These are phyloP conservation scores for Mycena filopes DNA, from an alignment of 768 basidiomycete species.

Conservation along the genomic window DNA sequence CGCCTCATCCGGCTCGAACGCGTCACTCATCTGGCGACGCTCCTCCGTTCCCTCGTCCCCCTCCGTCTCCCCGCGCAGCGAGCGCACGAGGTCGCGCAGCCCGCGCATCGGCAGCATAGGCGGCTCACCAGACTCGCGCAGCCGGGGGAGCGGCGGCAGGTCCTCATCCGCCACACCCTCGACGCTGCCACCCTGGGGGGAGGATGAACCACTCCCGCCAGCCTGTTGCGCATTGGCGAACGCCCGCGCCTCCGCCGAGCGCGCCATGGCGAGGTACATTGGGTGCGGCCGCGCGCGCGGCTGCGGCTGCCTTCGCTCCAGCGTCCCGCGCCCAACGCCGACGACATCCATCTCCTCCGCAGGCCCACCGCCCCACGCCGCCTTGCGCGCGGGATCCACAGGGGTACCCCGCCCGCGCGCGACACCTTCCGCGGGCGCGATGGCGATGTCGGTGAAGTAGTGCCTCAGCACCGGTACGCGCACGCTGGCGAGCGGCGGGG, in stretches of 20 bases:
- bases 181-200: neutral
- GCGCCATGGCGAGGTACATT: slow-evolving; percentile 30
- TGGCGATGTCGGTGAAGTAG: slow-evolving; percentile 26
- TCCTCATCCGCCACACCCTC: slow-evolving; percentile 11
- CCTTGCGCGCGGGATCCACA: slow-evolving; percentile 15
- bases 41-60: slow-evolving; percentile 16
- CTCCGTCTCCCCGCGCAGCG: slow-evolving; percentile 13
- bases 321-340: slow-evolving; percentile 18
- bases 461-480: slow-evolving; percentile 27
- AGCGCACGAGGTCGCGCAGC: slow-evolving; percentile 21
- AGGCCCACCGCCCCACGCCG: slow-evolving; percentile 17
- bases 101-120: slow-evolving; percentile 29
- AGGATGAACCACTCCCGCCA: too few relatives aligned
- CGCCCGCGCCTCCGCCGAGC: slow-evolving; percentile 11
- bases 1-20: slow-evolving; percentile 32
- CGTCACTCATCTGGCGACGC: slow-evolving; percentile 20
- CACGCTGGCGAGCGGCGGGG: slow-evolving; percentile 27
- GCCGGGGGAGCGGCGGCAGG: slow-evolving; percentile 12
- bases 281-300: slow-evolving; percentile 30
- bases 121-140: slow-evolving; percentile 21
- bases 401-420: slow-evolving; percentile 27
- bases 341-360: slow-evolving; percentile 2
- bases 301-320: slow-evolving; percentile 28
- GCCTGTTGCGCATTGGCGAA: neutral
- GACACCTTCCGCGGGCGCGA: slow-evolving; percentile 18